Conservation (phyloP, 192 early-diverging fungal genomes). For the Coemansia sp. region DNA sequence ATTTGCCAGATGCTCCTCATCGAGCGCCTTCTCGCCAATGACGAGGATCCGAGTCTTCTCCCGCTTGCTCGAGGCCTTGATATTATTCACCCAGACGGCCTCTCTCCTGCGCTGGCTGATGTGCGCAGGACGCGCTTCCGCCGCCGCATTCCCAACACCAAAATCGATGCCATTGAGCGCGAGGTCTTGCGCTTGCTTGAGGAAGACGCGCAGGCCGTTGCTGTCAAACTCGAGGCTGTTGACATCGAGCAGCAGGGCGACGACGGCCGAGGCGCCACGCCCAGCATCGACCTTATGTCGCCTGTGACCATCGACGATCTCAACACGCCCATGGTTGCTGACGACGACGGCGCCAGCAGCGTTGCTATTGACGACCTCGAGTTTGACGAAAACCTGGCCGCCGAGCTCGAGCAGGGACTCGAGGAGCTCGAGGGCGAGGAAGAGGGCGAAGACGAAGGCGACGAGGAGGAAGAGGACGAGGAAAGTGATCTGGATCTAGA, state of each 20-base stretch:
- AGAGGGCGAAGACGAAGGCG: conserved; percentile 34
- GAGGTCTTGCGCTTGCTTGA: conserved; percentile 46
- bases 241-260: conserved; percentile 33
- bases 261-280: conserved; percentile 32
- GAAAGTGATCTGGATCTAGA: conserved; percentile 29
- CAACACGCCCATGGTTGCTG: conserved; percentile 37
- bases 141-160: conserved; percentile 22
- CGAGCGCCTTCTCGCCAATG: conserved; percentile 12
- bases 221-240: conserved; percentile 37
- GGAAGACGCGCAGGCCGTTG: conserved; percentile 44
- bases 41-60: background rate
- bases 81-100: conserved; percentile 28
- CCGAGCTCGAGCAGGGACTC: conserved; percentile 41
- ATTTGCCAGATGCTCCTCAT: conserved; percentile 50
- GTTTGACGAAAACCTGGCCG: conserved; percentile 48
- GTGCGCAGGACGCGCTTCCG: conserved; percentile 40
- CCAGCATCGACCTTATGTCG: conserved; percentile 46
- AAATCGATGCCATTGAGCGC: conserved; percentile 37
- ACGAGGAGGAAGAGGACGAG: conserved; percentile 39
- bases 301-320: conserved; percentile 46
- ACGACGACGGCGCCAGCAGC: conserved; percentile 38
- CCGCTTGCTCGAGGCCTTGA: conserved; percentile 40
- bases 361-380: conserved; percentile 49
- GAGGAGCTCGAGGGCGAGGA: conserved; percentile 41
- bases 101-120: conserved; percentile 27